Evolutionary conservation across 2,329 filamentous ascomycete species (phyloP).

Genomic region (Fonsecaea multimorphosa): DNA sequence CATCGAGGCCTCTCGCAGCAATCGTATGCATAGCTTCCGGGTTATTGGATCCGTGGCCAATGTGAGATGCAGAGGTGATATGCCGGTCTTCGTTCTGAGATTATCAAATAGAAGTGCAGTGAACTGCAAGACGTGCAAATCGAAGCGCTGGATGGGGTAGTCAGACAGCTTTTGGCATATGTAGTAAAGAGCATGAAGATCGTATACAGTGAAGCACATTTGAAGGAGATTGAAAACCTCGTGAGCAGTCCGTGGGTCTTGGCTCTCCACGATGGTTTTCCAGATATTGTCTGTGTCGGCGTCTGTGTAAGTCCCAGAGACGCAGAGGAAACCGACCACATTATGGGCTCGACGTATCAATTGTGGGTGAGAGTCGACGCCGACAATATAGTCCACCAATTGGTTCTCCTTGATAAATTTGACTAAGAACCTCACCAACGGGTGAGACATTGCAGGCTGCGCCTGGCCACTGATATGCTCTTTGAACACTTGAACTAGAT

Average conservation of each 20-base stretch:
- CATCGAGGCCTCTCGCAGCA: slow-evolving; percentile 74
- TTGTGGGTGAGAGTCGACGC: slow-evolving; percentile 89
- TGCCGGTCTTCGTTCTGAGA: slow-evolving; percentile 50
- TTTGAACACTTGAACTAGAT: slow-evolving; percentile 72
- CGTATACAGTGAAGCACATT: slow-evolving; percentile 55
- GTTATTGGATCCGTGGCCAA: slow-evolving; percentile 29
- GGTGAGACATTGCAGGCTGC: slow-evolving; percentile 51
- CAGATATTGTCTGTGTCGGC: slow-evolving; percentile 80
- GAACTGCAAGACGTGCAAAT: slow-evolving; percentile 65
- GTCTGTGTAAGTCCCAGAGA: slow-evolving; percentile 74
- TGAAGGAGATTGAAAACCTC: slow-evolving; percentile 74
- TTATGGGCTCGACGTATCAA: slow-evolving; percentile 81
- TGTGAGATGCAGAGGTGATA: slow-evolving; percentile 6
- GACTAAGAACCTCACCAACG: slow-evolving; percentile 71
- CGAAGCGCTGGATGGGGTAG: slow-evolving; percentile 69
- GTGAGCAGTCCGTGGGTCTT: slow-evolving; percentile 82
- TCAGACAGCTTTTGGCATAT: slow-evolving; percentile 73
- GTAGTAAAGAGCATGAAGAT: slow-evolving; percentile 58
- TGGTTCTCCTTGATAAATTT: slow-evolving; percentile 71
- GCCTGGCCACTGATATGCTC: slow-evolving; percentile 52
- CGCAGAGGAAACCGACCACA: slow-evolving; percentile 83
- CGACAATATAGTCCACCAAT: slow-evolving; percentile 84
- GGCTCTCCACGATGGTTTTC: slow-evolving; percentile 79
- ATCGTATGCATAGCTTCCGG: slow-evolving; percentile 63
- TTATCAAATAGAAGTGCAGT: slow-evolving; percentile 64